These are phyloP conservation scores for Penicillium desertorum DNA, from an alignment of 495 filamentous ascomycete genomes.

Conservation along the genomic window DNA sequence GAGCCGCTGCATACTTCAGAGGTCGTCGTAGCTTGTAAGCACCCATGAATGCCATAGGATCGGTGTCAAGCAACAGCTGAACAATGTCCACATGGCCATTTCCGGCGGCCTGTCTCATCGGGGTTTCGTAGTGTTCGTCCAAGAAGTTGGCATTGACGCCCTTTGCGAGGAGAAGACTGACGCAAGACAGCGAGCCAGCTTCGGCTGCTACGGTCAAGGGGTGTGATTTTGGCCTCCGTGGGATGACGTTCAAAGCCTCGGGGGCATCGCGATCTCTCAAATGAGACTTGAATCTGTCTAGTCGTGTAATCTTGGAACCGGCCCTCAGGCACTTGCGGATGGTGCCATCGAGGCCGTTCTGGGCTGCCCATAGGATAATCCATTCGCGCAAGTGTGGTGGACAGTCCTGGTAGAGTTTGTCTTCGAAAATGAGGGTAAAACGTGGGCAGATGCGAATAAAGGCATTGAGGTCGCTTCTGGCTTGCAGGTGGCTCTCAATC, in stretches of 20 bases:
- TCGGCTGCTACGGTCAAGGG: background rate
- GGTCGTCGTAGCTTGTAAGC: conserved; percentile 1
- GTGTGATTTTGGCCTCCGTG: background rate
- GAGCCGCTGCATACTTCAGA: background rate
- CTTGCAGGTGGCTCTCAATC: background rate
- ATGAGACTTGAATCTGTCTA: background rate
- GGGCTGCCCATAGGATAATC: background rate
- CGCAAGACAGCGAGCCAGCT: background rate
- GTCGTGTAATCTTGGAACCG: background rate
- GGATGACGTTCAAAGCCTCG: background rate
- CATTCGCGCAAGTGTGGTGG: too few species aligned
- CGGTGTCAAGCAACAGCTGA: background rate
- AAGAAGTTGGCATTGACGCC: background rate
- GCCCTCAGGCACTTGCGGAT: background rate
- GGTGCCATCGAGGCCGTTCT: background rate
- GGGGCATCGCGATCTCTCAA: background rate
- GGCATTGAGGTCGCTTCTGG: background rate
- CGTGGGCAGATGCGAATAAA: background rate
- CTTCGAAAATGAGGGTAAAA: background rate
- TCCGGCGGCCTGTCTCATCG: background rate
- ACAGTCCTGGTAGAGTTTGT: background rate
- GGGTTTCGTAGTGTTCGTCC: background rate
- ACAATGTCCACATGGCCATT: background rate
- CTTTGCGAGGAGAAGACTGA: background rate
- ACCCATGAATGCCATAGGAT: background rate